These are phyloP conservation scores for Moesziomyces parantarcticus DNA, from an alignment of 1,284 basidiomycete species.

Conservation along the genomic window DNA sequence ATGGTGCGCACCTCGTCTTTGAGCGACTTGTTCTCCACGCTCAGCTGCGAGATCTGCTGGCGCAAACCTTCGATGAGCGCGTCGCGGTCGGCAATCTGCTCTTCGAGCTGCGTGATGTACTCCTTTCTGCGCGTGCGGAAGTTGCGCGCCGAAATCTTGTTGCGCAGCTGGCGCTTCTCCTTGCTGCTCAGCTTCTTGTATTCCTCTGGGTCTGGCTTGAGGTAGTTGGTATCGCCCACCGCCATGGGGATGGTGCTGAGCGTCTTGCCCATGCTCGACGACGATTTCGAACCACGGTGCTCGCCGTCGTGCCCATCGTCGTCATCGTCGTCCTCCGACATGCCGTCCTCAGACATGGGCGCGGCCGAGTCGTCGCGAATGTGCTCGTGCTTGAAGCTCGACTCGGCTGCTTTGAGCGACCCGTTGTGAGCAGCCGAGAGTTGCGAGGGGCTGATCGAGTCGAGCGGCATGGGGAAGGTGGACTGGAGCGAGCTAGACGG, in stretches of 20 bases:
- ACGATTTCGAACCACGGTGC: slow-evolving; percentile 15
- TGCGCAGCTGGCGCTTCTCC: slow-evolving; percentile 93
- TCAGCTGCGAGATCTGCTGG: slow-evolving; percentile 81
- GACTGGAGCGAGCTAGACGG: background rate
- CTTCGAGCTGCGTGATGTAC: slow-evolving; percentile 91
- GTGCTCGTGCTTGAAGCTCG: slow-evolving; percentile 9
- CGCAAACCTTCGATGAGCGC: slow-evolving; percentile 87
- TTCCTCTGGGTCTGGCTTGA: slow-evolving; percentile 81
- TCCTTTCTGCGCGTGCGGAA: slow-evolving; percentile 94
- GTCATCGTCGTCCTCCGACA: slow-evolving; percentile 43
- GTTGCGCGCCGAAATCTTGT: slow-evolving; percentile 95
- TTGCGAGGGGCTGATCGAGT: slow-evolving; percentile 21
- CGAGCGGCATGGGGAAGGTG: slow-evolving; percentile 15
- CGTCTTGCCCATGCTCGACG: slow-evolving; percentile 24
- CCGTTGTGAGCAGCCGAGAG: background rate
- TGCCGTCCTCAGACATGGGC: slow-evolving; percentile 49
- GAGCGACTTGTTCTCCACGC: slow-evolving; percentile 84
- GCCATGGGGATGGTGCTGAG: slow-evolving; percentile 42
- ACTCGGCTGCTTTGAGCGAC: background rate
- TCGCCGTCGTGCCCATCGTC: slow-evolving; percentile 21
- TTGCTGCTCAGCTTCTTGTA: slow-evolving; percentile 95
- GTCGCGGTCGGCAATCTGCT: slow-evolving; percentile 92
- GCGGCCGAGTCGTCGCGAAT: slow-evolving; percentile 7
- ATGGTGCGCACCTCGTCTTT: slow-evolving; percentile 66
- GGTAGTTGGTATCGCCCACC: slow-evolving; percentile 49